These are phyloP conservation scores for Penicillium canescens DNA, from an alignment of 495 filamentous ascomycete genomes.

Conservation along the genomic window DNA sequence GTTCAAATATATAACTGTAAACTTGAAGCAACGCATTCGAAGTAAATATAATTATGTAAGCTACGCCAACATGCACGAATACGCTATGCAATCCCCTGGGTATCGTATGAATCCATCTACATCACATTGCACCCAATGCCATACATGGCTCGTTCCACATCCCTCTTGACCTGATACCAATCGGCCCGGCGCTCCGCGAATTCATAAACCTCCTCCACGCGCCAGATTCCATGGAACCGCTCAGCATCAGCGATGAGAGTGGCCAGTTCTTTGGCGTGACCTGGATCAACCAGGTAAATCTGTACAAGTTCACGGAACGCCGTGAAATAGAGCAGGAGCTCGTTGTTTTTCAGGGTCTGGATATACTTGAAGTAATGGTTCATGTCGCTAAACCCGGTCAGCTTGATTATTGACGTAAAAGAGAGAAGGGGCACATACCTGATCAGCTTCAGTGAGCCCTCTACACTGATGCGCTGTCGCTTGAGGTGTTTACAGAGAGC, in stretches of 20 bases:
- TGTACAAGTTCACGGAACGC: conserved; percentile 90
- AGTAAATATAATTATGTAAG: not conserved
- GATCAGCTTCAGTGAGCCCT: conserved; percentile 90
- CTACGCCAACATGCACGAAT: not conserved
- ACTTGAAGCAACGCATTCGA: not conserved
- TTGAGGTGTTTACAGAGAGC: conserved; percentile 96
- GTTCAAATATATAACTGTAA: not conserved
- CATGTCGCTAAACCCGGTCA: conserved; percentile 68
- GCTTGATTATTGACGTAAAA: not conserved
- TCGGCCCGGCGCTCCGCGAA: conserved; percentile 93
- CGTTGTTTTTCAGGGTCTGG: conserved; percentile 73
- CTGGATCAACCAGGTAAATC: conserved; percentile 88
- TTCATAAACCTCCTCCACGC: conserved; percentile 96
- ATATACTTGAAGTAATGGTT: conserved; percentile 90
- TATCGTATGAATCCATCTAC: conserved; percentile 48
- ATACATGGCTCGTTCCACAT: conserved; percentile 97
- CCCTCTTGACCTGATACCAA: conserved; percentile 83
- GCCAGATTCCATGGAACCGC: conserved; percentile 87
- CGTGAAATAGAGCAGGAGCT: conserved; percentile 84
- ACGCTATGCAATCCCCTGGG: conserved; percentile 25
- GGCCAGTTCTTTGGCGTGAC: conserved; percentile 92
- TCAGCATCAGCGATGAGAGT: conserved; percentile 90
- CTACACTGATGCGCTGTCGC: conserved; percentile 85
- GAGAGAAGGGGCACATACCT: conserved; percentile 45
- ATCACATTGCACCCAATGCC: conserved; percentile 87